A percentile compares a stretch with the other conserved stretches of the same genome.
These are phyloP conservation scores for Aspergillus baeticus DNA, from an alignment of 495 filamentous ascomycete genomes.

Conservation along the genomic window DNA sequence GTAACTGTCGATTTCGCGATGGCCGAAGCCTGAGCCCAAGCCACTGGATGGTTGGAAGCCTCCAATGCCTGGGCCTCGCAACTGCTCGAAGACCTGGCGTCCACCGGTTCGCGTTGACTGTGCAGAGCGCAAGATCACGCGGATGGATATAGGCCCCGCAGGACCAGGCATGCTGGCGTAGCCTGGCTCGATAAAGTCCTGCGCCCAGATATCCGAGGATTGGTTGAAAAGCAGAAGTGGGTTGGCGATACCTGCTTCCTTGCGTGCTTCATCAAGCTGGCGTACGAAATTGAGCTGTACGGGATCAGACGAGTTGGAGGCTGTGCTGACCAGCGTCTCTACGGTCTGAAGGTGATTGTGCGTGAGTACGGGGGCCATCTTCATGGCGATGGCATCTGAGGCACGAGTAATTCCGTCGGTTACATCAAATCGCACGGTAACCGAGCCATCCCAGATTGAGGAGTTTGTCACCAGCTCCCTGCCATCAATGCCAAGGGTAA, in stretches of 20 bases:
- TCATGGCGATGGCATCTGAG: constrained; percentile 11
- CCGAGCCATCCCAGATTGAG: neutral
- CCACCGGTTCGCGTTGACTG: constrained; percentile 2
- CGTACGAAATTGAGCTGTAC: constrained; percentile 2
- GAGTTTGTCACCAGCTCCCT: constrained; percentile 1
- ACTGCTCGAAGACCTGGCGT: constrained; percentile 8
- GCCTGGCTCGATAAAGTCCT: constrained; percentile 10
- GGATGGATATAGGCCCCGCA: constrained; percentile 8
- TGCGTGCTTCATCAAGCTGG: neutral
- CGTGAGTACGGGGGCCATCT: constrained; percentile 10
- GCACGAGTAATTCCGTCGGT: constrained; percentile 4
- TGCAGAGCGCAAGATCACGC: constrained; percentile 5
- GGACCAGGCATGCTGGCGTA: constrained; percentile 14
- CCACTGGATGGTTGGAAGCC: neutral
- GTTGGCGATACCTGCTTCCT: neutral
- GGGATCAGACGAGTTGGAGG: neutral
- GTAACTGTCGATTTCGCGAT: constrained; percentile 2
- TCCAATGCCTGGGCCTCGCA: neutral
- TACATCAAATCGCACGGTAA: constrained; percentile 4
- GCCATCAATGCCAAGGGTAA: constrained; percentile 1
- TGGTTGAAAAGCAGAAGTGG: neutral
- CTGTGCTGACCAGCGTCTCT: neutral
- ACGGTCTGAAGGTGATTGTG: constrained; percentile 11
- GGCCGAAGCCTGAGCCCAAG: neutral
- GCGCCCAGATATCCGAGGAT: constrained; percentile 7